Conservation (phyloP, 495 filamentous ascomycete species). For the Podospora appendiculata region DNA sequence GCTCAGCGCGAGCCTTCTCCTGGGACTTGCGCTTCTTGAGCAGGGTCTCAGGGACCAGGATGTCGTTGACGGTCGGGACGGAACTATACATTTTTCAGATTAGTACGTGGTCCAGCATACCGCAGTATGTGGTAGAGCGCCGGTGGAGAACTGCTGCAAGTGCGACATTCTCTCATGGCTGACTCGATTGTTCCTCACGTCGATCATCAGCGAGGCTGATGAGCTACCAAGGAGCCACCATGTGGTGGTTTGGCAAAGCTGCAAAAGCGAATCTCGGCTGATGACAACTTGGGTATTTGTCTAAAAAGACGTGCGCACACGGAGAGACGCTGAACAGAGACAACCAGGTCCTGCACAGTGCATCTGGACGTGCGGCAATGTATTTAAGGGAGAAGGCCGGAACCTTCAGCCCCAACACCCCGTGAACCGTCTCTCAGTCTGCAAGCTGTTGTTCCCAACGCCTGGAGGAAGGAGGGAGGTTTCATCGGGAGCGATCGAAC, state of each 20-base stretch:
- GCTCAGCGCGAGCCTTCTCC: constrained; percentile 93
- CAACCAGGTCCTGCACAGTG: not conserved
- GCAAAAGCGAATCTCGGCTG: not conserved
- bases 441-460: constrained; percentile 31
- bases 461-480: constrained; percentile 46
- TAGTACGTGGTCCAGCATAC: constrained; percentile 65
- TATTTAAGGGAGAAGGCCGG: constrained; percentile 71
- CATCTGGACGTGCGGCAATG: constrained; percentile 51
- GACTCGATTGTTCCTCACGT: constrained; percentile 62
- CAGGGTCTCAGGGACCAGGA: constrained; percentile 95
- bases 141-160: constrained; percentile 81
- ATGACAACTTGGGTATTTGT: constrained; percentile 4
- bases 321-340: not conserved
- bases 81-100: constrained; percentile 50
- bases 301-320: not conserved
- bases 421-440: constrained; percentile 43
- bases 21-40: constrained; percentile 99
- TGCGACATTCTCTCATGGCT: constrained; percentile 85
- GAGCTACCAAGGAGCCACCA: not conserved
- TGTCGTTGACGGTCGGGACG: constrained; percentile 82
- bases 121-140: constrained; percentile 60
- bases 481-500: constrained; percentile 68
- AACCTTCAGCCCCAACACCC: constrained; percentile 78
- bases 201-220: constrained; percentile 66
- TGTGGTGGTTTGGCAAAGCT: not conserved